These are phyloP conservation scores for Termitomyces sp. DNA, from an alignment of 768 basidiomycete genomes.

Conservation along the genomic window DNA sequence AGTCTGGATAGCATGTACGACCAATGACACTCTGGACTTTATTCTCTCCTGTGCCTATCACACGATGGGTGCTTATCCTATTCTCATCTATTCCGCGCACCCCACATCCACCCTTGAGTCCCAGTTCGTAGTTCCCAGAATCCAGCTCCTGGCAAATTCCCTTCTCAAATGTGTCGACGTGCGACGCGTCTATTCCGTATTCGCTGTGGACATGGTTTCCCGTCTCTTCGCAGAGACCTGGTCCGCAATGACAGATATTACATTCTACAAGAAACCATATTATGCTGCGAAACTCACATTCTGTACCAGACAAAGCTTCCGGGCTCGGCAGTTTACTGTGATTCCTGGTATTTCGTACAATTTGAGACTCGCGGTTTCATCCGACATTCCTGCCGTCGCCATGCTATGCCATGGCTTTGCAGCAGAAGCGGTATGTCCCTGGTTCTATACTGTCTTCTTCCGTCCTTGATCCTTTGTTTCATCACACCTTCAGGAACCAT, in stretches of 20 bases:
- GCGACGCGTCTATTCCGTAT: slow-evolving; percentile 10
- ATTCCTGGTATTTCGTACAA: slow-evolving; percentile 8
- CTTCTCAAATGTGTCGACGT: slow-evolving; percentile 1
- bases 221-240: slow-evolving; percentile 2
- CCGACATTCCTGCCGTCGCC: slow-evolving; percentile 2
- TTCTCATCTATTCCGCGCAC: slow-evolving; percentile 8
- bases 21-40: slow-evolving; percentile 9
- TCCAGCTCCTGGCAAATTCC: background rate
- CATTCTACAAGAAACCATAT: slow-evolving; percentile 1
- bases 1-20: slow-evolving; percentile 34
- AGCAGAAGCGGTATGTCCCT: slow-evolving; percentile 4
- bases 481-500: slow-evolving; percentile 3
- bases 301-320: slow-evolving; percentile 4
- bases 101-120: background rate
- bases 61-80: slow-evolving; percentile 7
- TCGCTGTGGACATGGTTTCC: slow-evolving; percentile 3
- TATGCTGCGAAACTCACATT: slow-evolving; percentile 10
- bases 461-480: background rate
- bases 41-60: slow-evolving; percentile 8
- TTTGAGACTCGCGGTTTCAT: slow-evolving; percentile 1
- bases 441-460: background rate
- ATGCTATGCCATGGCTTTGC: slow-evolving; percentile 9
- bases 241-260: background rate
- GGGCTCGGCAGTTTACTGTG: slow-evolving; percentile 1
- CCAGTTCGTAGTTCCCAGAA: background rate